Evolutionary conservation across 169 alveolate genomes (phyloP), one percentile per base, ranked within the genome.

Genomic region (Plasmodium blacklocki): DNA sequence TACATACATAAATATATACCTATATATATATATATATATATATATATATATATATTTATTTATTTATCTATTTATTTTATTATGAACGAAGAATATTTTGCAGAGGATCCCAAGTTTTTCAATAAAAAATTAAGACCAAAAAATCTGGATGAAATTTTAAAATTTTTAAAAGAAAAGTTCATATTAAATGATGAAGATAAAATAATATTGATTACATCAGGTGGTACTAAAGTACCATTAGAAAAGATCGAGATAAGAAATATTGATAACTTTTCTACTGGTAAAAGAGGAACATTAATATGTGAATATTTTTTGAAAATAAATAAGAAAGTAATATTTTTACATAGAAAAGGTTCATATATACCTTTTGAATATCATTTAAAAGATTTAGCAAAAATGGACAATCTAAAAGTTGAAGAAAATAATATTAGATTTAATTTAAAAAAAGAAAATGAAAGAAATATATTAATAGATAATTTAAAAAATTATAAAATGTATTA

Each of bases 221-320:
- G 98, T 18, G 98, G 98, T 5, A 96, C 98, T 1, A 94, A 95
- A 59, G 97, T 95, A 14, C 98, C 98, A n/a, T 73, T 97, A 32
- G 98, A 97, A 73, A 94, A 91, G 59, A 95, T 93, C 19, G 90
- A 95, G 43, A 97, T 97, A 1, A 89, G 98, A 74, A 89, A 93
- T 9, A 92, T 97, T 12, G 98, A 97, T 58, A 97, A 97, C 49
- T 95, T 97, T 83, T 95, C 97, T 47, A 96, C 98, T 12, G 98
- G 98, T 5, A 59, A 76, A 73, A 93, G 98, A 73, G 98, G 98
- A 49, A 94, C 98, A 23, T 64, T 64, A 18, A 89, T 94, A 23
- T 94, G 98, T 49, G 98, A 96, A 73, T 91, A 94, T 26, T 64
- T 78, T 66, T 23, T 78, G 32, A 64, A 50, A 47, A 78, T 59